Percentiles rank a stretch among this genome's conserved stretches.
Conservation (phyloP, 2,329 filamentous ascomycete species). For the Hypoxylon sp. region DNA sequence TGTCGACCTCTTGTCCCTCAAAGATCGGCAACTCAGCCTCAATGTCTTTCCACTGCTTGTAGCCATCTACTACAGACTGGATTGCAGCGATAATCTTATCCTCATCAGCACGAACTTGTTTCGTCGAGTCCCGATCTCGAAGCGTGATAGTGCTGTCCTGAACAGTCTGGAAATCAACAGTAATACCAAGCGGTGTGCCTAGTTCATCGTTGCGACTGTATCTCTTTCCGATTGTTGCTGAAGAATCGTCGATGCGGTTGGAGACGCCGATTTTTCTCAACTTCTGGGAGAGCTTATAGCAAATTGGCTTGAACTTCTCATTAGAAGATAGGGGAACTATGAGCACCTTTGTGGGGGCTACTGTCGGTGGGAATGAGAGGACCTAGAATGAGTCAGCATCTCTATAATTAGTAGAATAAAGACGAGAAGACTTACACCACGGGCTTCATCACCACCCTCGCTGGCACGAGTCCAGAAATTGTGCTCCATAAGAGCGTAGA, state of each 20-base stretch:
- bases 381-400: conserved; percentile 62
- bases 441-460: conserved; percentile 83
- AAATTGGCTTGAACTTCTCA: conserved; percentile 82
- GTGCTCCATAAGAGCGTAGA: conserved; percentile 95
- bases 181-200: conserved; percentile 93
- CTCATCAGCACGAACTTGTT: conserved; percentile 88
- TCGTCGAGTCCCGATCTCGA: conserved; percentile 90
- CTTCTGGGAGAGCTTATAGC: conserved; percentile 79
- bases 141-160: conserved; percentile 90
- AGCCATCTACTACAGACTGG: conserved; percentile 65
- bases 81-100: conserved; percentile 82
- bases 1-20: conserved; percentile 78
- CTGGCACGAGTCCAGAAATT: conserved; percentile 85
- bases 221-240: conserved; percentile 92
- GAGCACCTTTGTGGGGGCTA: conserved; percentile 96
- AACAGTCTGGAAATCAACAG: conserved; percentile 94
- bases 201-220: conserved; percentile 96
- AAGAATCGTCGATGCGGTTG: conserved; percentile 90
- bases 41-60: conserved; percentile 77
- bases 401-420: conserved; percentile 24
- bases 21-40: conserved; percentile 86
- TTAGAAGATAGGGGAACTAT: conserved; percentile 91
- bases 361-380: conserved; percentile 78
- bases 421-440: conserved; percentile 76
- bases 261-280: conserved; percentile 84